Conservation (phyloP, 352 stramenopile species). For the Globisporangium sylvaticum region DNA sequence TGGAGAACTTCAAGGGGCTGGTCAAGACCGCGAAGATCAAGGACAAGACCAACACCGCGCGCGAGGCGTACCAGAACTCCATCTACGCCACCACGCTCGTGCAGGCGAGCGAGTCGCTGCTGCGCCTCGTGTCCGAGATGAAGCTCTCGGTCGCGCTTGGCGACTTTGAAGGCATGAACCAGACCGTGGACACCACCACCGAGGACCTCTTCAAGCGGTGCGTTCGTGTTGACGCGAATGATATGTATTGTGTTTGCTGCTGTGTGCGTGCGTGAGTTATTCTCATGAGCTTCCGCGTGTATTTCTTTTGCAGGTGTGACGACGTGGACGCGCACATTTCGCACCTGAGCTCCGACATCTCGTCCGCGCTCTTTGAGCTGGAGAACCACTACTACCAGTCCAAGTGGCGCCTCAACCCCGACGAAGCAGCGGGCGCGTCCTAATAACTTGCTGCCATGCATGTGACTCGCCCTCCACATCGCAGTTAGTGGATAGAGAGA, state of each 20-base stretch:
- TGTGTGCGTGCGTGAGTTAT: background rate
- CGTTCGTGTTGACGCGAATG: constrained; percentile 4
- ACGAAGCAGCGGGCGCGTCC: background rate
- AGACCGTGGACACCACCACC: constrained; percentile 69
- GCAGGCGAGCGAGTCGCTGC: constrained; percentile 74
- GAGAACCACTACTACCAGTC: constrained; percentile 84
- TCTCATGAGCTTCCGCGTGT: background rate
- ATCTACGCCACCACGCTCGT: constrained; percentile 81
- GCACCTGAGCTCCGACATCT: constrained; percentile 76
- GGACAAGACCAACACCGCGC: constrained; percentile 76
- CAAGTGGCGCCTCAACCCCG: constrained; percentile 54
- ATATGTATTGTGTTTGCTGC: background rate
- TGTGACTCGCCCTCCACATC: background rate
- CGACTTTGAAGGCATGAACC: constrained; percentile 85
- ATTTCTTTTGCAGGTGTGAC: constrained; percentile 47
- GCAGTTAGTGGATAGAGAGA: background rate
- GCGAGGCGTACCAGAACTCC: constrained; percentile 74
- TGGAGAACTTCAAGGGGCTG: constrained; percentile 86
- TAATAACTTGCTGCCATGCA: background rate
- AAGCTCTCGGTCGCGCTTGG: constrained; percentile 75
- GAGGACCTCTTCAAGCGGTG: constrained; percentile 70
- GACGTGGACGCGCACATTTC: constrained; percentile 76
- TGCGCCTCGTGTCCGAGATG: constrained; percentile 81
- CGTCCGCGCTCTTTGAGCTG: constrained; percentile 75
- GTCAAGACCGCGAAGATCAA: constrained; percentile 81